Percentiles rank a stretch among this genome's conserved stretches.
phyloP scores from a whole-genome alignment of 2,329 filamentous ascomycete genomes.

The Colletotrichum viniferum region DNA sequence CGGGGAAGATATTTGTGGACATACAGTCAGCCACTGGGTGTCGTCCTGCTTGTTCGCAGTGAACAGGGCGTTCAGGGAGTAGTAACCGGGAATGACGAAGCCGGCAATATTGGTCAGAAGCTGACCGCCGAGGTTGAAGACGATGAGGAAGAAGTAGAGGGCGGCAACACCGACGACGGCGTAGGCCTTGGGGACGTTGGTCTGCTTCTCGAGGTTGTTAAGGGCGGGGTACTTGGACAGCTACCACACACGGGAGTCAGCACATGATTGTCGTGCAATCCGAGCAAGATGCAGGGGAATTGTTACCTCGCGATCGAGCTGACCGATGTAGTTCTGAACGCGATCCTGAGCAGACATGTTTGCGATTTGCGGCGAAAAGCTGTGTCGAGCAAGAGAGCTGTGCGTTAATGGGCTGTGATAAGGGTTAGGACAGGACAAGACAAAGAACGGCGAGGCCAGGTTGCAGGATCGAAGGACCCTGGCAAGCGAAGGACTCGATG shows the following conservation, averaged over 20 bases:
- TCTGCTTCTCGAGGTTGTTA: conserved; percentile 86
- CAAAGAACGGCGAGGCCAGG: conserved; percentile 10
- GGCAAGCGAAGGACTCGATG: neutral
- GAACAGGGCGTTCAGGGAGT: conserved; percentile 81
- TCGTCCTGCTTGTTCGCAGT: conserved; percentile 74
- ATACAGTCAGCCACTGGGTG: conserved; percentile 79
- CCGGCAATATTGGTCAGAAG: conserved; percentile 87
- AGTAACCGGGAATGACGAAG: conserved; percentile 83
- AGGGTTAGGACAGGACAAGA: conserved; percentile 10
- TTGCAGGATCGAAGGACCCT: conserved; percentile 4
- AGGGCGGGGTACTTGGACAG: conserved; percentile 84
- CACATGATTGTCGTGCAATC: neutral
- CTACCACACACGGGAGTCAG: conserved; percentile 45
- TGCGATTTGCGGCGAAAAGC: conserved; percentile 26
- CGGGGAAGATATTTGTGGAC: conserved; percentile 31
- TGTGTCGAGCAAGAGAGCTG: conserved; percentile 21
- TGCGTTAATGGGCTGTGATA: conserved; percentile 20
- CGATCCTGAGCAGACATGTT: conserved; percentile 79
- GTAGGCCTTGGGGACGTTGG: conserved; percentile 84
- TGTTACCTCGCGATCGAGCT: conserved; percentile 81
- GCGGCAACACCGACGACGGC: conserved; percentile 76
- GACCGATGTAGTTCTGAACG: conserved; percentile 75
- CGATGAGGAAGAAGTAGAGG: conserved; percentile 88
- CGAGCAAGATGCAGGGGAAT: neutral
- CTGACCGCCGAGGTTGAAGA: conserved; percentile 91